A percentile compares a stretch with the other conserved stretches of the same genome.
Evolutionary conservation across 345 rosid species (phyloP).

Genomic region (Heritiera fomes): DNA sequence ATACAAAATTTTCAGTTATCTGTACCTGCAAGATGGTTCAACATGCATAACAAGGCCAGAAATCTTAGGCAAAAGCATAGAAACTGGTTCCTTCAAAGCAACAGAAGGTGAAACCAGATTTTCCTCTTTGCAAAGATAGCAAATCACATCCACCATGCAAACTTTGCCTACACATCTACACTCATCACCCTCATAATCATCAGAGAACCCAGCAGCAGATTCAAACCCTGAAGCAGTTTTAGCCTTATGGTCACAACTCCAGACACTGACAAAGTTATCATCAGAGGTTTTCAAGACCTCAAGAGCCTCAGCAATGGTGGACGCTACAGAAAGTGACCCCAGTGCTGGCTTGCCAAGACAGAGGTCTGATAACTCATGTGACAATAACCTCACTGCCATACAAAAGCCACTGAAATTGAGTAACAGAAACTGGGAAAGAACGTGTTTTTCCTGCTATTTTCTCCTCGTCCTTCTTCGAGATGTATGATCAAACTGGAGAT

Average conservation of each 20-base stretch:
- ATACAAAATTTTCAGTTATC: neutral
- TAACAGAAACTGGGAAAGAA: neutral
- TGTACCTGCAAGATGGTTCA: constrained; percentile 69
- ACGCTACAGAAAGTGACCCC: constrained; percentile 53
- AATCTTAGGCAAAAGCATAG: constrained; percentile 56
- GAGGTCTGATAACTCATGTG: constrained; percentile 73
- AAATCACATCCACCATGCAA: constrained; percentile 85
- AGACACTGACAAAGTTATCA: constrained; percentile 62
- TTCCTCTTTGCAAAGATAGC: constrained; percentile 62
- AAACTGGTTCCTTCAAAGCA: constrained; percentile 63
- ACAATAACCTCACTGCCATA: constrained; percentile 75
- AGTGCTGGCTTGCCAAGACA: constrained; percentile 95
- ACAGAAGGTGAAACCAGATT: constrained; percentile 48
- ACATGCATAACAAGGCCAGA: constrained; percentile 55
- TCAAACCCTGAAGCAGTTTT: constrained; percentile 6
- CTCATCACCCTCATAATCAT: neutral
- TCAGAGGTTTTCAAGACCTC: constrained; percentile 59
- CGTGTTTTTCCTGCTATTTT: neutral
- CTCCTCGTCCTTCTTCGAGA: neutral
- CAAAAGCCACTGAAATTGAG: constrained; percentile 29
- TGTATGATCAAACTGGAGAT: neutral
- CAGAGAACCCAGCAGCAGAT: neutral
- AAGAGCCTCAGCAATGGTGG: constrained; percentile 59
- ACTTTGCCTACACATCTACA: constrained; percentile 81
- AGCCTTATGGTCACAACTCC: constrained; percentile 64